Evolutionary conservation across 768 basidiomycete species (phyloP).

Genomic region (Kwoniella shandongensis): DNA sequence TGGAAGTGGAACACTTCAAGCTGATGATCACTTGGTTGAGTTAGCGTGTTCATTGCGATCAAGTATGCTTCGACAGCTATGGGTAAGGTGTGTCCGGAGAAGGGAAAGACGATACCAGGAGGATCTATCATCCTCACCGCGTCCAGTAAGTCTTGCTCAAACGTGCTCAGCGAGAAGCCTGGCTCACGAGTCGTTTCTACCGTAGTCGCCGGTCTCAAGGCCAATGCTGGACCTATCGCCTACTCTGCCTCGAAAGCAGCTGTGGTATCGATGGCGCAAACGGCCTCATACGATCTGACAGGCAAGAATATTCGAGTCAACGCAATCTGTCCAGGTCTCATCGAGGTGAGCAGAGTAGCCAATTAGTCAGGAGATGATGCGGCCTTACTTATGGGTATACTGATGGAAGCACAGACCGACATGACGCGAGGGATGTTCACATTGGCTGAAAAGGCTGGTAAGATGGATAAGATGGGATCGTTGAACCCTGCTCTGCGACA

Average conservation of each 20-base stretch:
- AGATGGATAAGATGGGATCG: conserved; percentile 72
- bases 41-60: conserved; percentile 82
- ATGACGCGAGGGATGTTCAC: conserved; percentile 83
- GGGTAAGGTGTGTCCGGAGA: conserved; percentile 64
- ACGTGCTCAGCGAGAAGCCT: neutral
- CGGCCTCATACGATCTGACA: conserved; percentile 73
- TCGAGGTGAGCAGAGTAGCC: conserved; percentile 63
- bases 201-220: conserved; percentile 33
- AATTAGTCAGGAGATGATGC: neutral
- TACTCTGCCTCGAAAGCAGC: conserved; percentile 93
- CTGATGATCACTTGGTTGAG: neutral
- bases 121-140: conserved; percentile 85
- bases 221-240: conserved; percentile 50
- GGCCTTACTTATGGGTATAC: neutral
- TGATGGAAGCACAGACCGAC: conserved; percentile 60
- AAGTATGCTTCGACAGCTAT: conserved; percentile 84
- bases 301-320: conserved; percentile 84
- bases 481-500: conserved; percentile 80
- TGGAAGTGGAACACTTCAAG: no score
- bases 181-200: neutral
- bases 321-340: conserved; percentile 82
- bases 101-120: conserved; percentile 67
- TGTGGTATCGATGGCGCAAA: conserved; percentile 85
- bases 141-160: conserved; percentile 63
- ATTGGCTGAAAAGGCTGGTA: conserved; percentile 72